Base-by-base conservation (phyloP, 495 filamentous ascomycete genomes). In the Astrocystis sublimbata region DNA sequence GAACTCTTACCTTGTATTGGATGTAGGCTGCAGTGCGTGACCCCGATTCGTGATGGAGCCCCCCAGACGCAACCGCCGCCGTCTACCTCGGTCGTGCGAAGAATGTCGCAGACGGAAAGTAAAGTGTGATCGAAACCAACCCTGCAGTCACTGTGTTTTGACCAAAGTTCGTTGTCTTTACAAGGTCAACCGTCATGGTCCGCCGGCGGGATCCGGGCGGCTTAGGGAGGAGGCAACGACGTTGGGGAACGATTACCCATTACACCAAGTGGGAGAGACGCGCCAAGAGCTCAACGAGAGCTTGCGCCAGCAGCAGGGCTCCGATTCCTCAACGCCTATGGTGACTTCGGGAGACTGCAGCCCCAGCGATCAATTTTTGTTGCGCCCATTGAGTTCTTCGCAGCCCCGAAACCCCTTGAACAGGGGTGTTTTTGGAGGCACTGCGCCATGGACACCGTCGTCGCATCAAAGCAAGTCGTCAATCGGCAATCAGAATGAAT, bases 31-130 rank as follows among this genome's bases (percentile, higher is more conserved):
- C n/a, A n/a, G n/a, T n/a, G n/a, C n/a, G n/a, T n/a, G n/a, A n/a
- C n/a, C 17, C 13, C 3, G 4, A 3, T 51, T 21, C 17, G 8
- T 23, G 5, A 60, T 60, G 57, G 43, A 51, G 30, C 6, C 43
- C 15, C 15, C 57, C 4, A 43, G 45, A n/a, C 58, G 23, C 26
- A 28, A 60, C 30, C 62, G 62, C 13, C 62, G 62, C 55, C 46
- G 62, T 6, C 62, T 52, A 5, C 55, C 62, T 23, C 77, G 85
- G 24, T 78, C 82, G 6, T 85, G 83, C 60, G 72, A 81, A 19
- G 71, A 73, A 7, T 85, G 82, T 66, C 79, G 83, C 58, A 81
- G 83, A 57, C 81, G 83, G 28, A 86, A 86, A 58, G 70, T 86
- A 40, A 82, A 79, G 60, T 86, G 82, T 67, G 76, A 85, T 45